Evolutionary conservation across 306 rosid genomes (phyloP).

Genomic region (Adenanthera pavonina): DNA sequence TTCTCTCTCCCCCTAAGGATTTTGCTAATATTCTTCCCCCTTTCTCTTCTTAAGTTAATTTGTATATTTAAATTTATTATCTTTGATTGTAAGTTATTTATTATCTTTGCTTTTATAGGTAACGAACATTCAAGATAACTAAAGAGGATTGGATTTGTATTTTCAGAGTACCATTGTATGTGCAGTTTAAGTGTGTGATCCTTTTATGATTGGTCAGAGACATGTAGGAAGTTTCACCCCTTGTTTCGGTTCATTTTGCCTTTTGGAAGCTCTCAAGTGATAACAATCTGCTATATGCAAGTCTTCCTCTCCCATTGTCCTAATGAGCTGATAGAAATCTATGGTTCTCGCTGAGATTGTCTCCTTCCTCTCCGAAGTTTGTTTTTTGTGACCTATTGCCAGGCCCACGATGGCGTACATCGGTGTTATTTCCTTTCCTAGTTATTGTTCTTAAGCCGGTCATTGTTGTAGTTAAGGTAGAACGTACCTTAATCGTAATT

Average conservation of each 20-base stretch:
- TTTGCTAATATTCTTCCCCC: not conserved
- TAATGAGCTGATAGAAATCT: not conserved
- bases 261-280: not conserved
- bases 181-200: not conserved
- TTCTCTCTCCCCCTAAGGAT: not conserved
- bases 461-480: not conserved
- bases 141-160: not conserved
- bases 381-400: not conserved
- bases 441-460: constrained; percentile 2
- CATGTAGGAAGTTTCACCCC: constrained; percentile 2
- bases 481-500: not conserved
- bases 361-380: not conserved
- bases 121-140: not conserved
- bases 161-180: not conserved
- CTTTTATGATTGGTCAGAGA: not conserved
- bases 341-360: constrained; percentile 11
- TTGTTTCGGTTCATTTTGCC: not conserved
- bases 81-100: constrained; percentile 1
- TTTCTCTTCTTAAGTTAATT: not conserved
- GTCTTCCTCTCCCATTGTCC: not conserved
- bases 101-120: not conserved
- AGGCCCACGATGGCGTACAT: not conserved
- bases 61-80: not conserved
- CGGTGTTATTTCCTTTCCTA: not conserved
- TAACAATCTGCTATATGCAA: constrained; percentile 21